A percentile compares a stretch with the other conserved stretches of the same genome.
Evolutionary conservation across 495 filamentous ascomycete species (phyloP).

Genomic region (Xylaria sp.): DNA sequence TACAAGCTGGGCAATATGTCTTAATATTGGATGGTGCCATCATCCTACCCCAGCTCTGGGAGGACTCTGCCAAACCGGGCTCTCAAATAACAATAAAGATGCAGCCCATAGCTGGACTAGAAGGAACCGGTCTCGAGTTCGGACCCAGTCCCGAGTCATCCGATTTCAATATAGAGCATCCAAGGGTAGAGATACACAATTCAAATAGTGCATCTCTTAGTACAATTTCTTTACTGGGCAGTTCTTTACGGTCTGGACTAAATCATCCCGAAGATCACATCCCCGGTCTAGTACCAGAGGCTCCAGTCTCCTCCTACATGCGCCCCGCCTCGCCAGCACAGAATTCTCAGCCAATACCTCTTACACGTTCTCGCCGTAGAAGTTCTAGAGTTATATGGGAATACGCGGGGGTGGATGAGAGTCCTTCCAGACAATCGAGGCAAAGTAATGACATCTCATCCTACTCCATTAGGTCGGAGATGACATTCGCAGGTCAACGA

Average conservation of each 20-base stretch:
- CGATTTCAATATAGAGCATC: not conserved
- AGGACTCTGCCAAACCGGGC: not conserved
- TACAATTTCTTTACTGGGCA: no score
- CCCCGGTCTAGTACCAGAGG: no score
- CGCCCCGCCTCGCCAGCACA: no score
- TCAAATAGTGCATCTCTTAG: no score
- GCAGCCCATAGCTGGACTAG: not conserved
- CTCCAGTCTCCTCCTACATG: no score
- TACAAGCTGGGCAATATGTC: not conserved
- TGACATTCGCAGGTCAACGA: not conserved
- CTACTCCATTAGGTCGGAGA: not conserved
- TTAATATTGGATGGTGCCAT: not conserved
- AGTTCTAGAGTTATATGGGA: not conserved
- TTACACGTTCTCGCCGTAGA: not conserved
- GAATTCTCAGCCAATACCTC: not conserved
- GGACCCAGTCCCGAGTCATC: not conserved
- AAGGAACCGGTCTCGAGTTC: not conserved
- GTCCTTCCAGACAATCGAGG: not conserved
- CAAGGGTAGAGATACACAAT: no score
- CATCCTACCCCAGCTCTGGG: not conserved
- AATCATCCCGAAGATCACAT: no score
- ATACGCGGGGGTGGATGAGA: not conserved
- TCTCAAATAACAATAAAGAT: not conserved
- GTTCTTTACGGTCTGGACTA: no score
- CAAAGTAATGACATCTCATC: not conserved